Percentiles rank a stretch among this genome's conserved stretches.
Evolutionary conservation across 495 filamentous ascomycete species (phyloP).

Genomic region (Amorphotheca resinae): DNA sequence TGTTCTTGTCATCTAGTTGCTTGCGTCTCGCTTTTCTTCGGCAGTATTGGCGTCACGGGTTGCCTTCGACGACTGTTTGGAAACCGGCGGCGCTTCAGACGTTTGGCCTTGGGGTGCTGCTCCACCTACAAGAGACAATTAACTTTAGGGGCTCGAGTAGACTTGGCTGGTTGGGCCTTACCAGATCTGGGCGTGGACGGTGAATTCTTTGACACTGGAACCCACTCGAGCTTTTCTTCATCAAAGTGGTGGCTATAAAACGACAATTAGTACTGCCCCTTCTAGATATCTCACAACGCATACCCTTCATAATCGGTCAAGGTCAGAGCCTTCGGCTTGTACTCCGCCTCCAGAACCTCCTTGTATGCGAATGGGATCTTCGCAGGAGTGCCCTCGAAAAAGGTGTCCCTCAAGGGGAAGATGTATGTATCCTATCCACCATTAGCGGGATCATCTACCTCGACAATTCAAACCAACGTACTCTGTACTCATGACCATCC

Average conservation of each 20-base stretch:
- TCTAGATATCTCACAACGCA: background rate
- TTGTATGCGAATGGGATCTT: slow-evolving; percentile 52
- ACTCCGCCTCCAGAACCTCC: slow-evolving; percentile 47
- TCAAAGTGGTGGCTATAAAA: slow-evolving; percentile 28
- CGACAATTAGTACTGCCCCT: background rate
- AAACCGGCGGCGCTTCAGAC: too few species aligned
- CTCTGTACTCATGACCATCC: slow-evolving; percentile 29
- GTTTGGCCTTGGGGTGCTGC: too few species aligned
- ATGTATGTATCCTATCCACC: slow-evolving; percentile 25
- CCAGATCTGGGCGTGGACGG: too few species aligned
- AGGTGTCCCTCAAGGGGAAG: slow-evolving; percentile 33
- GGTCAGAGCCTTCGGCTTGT: slow-evolving; percentile 37
- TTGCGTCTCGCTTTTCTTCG: too few species aligned
- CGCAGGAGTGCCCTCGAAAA: slow-evolving; percentile 47
- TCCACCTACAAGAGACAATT: too few species aligned
- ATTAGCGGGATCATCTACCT: slow-evolving; percentile 1
- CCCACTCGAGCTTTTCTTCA: slow-evolving; percentile 25
- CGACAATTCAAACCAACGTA: slow-evolving; percentile 12
- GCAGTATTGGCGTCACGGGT: too few species aligned
- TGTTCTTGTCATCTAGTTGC: too few species aligned
- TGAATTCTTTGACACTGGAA: too few species aligned
- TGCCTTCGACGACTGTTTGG: too few species aligned
- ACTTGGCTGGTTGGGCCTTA: too few species aligned
- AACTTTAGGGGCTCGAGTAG: too few species aligned
- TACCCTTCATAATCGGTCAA: slow-evolving; percentile 15